Evolutionary conservation across 169 alveolate species (phyloP), one percentile per base, ranked within the genome.

Genomic region (Perkinsus chesapeaki): DNA sequence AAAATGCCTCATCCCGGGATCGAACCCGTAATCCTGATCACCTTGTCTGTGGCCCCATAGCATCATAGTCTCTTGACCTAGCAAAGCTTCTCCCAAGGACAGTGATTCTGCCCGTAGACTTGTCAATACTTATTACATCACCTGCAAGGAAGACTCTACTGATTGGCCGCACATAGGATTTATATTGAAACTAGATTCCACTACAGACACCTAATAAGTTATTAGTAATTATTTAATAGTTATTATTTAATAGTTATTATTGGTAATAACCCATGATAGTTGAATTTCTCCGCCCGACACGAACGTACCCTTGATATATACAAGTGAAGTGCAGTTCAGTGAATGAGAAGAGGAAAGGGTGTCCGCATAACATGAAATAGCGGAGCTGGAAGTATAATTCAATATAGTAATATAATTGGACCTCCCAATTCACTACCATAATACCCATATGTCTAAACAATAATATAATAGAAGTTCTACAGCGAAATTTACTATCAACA

Each of bases 1-100:
- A 9, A 16, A 43, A 43, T 43, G 23, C 60, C 60, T 43, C 60
- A 43, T 43, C 16, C 60, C 60, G 23, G 60, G 16, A 43, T 9
- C 37, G 96, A 97, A 92, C 95, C 96, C 73, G 95, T 95, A 91
- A 97, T 95, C 94, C n/a, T 82, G 1, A 38, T 0, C 31, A 91
- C 93, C 96, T 95, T 39, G 98, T 97, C 94, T 98, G 97, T 12
- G 99, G 99, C 9, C 99, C 99, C 98, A 98, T 97, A 39, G 99
- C 99, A 95, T 99, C 99, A 96, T 97, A 99, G 96, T 99, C 99
- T 82, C 97, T 96, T 0, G 99, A 96, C 92, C 99, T 95, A 1
- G 99, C 98, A 96, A 98, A 98, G 7, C 99, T 98, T 93, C 99
- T 97, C 31, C 99, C 99, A 37, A 99, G 96, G 95, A 98, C 98